These are phyloP conservation scores for Wickerhamiella domercqiae DNA, from an alignment of 805 yeast species.

Conservation along the genomic window DNA sequence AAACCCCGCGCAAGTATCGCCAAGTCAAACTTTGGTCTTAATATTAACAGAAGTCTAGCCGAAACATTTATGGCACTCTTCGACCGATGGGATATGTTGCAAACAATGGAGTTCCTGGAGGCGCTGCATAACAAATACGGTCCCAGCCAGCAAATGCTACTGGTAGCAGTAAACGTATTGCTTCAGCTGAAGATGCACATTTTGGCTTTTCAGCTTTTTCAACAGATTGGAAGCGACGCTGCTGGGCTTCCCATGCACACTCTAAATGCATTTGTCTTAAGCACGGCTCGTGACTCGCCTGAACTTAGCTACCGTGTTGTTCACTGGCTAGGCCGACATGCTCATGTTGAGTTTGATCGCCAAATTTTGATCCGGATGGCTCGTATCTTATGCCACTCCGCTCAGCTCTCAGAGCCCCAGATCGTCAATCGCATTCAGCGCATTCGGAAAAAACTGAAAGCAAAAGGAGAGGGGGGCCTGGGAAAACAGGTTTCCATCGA, in stretches of 20 bases:
- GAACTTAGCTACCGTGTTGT: conserved; percentile 11
- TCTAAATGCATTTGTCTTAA: conserved; percentile 10
- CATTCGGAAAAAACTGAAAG: conserved; percentile 10
- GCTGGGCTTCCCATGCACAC: conserved; percentile 4
- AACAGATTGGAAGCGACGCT: conserved; percentile 6
- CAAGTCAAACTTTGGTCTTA: not conserved
- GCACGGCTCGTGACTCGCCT: conserved; percentile 17
- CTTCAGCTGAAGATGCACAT: conserved; percentile 8
- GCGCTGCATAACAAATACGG: conserved; percentile 1
- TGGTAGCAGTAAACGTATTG: conserved; percentile 4
- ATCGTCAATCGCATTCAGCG: conserved; percentile 15
- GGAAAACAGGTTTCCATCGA: conserved; percentile 9
- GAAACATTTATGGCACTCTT: too few species aligned
- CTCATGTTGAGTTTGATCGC: conserved; percentile 10
- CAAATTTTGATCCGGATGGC: conserved; percentile 15
- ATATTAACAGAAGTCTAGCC: too few species aligned
- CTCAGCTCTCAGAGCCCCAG: conserved; percentile 16
- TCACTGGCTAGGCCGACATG: conserved; percentile 15
- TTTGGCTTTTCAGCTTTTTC: conserved; percentile 14
- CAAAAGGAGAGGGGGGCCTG: not conserved
- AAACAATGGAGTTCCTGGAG: conserved; percentile 3
- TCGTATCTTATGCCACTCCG: conserved; percentile 11
- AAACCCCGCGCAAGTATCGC: not conserved
- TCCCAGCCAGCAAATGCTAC: conserved; percentile 4
- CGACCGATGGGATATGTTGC: conserved; percentile 7